Base-by-base conservation (phyloP, 1,284 basidiomycete species). In the Boletus semigastroideus region DNA sequence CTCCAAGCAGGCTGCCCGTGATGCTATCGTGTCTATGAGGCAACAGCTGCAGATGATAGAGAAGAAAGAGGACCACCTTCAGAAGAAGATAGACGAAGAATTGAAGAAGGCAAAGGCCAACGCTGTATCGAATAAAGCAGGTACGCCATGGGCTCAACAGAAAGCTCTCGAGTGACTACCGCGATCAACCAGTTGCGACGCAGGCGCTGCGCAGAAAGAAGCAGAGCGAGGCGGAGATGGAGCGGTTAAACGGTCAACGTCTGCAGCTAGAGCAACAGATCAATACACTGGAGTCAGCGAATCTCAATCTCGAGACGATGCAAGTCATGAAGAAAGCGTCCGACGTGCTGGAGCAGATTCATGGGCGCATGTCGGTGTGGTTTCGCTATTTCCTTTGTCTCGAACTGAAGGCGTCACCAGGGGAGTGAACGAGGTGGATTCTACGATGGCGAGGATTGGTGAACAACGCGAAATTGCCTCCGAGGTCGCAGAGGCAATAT, bases 231-330 rank as follows among this genome's bases (percentile, higher is more conserved):
- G 72, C 80, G 48, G 94, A 99, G 70, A 79, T 98, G 51, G 94
- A 98, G 61, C 80, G 88, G 60, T 76, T 99, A 59, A 84, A 88
- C 46, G 93, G 92, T 12, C 92, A 89, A 53, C 83, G 93, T 61
- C 74, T 98, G 73, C 97, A 98, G 60, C 82, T 99, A 45, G 96
- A 98, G 76, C 90, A 92, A 64, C 97, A 99, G 77, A 87, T 99
- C 57, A 96, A 97, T 73, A 96, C 96, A 30, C 84, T 99, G 52
- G 97, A 99, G 73, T 94, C 91, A 19, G 97, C 97, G 45, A 99
- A 98, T 77, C 84, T 99, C 74, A 99, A 99, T 73, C 89, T 93
- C 66, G 95, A 98, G 80, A 98, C 94, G 28, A 95, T 99, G 92
- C 78, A 84, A 27, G 95, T 93, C 27, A 98, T 99, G 94, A 95